Evolutionary conservation across 169 alveolate species (phyloP), one percentile per base, ranked within the genome.

Genomic region (Plasmodium inui): DNA sequence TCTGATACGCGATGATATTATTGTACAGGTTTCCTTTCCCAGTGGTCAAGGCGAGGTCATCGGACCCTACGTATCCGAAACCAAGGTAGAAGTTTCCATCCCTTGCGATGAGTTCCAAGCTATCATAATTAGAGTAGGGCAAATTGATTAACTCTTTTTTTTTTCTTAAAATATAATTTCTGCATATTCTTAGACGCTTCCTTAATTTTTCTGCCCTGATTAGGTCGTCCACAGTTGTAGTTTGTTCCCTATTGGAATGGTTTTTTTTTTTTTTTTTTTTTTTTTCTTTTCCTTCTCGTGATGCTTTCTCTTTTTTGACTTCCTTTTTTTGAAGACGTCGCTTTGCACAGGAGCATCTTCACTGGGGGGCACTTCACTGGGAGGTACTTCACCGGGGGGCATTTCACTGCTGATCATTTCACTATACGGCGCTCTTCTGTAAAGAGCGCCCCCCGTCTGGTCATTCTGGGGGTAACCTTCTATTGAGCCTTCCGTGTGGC

Each of bases 1-100:
- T 91, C 73, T 91, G 83, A 61, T 30, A 91, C 8, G 80, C 92
- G 1, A 91, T 96, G 30, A 96, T 85, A 76, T 97, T 90, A 83
- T 96, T 96, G 86, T 94, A 95, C 14, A 96, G 61, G 41, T 96
- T 96, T 22, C 98, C 98, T 86, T 93, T 94, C 34, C 98, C 98
- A 3, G 97, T 95, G 70, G 96, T 95, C 83, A 95, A 93, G 10
- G 61, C 26, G 72, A 90, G 83, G 37, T 96, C 90, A 73, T 94
- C 88, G 1, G 95, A 92, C 22, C 98, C 98, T 0, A 94, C 95
- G 84, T 97, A 97, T 28, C 98, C 98, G 57, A 96, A 97, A 12
- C 98, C 98, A 55, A 97, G 67, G 17, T 94, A 83, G 82, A 97
- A 97, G 93, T 97, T 97, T 14, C 98, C 98, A 91, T 97, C 98